These are phyloP conservation scores for Eutrema heterophyllum DNA, from an alignment of 345 rosid genomes.

Conservation along the genomic window DNA sequence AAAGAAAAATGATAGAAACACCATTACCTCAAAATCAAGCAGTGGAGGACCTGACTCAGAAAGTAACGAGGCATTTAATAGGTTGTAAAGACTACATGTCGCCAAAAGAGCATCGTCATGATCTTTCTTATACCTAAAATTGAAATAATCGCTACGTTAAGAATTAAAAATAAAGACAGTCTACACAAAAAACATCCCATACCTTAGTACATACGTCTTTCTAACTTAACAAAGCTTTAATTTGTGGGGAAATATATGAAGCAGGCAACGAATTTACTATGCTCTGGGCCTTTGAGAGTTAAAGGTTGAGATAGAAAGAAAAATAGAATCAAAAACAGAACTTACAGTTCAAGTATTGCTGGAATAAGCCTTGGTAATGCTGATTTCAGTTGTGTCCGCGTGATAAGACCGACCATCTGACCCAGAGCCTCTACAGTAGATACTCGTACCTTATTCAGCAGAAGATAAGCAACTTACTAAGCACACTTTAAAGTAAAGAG, in stretches of 20 bases:
- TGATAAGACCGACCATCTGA: slow-evolving; percentile 93
- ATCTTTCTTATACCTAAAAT: slow-evolving; percentile 75
- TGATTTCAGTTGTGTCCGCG: slow-evolving; percentile 74
- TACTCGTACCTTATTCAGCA: slow-evolving; percentile 63
- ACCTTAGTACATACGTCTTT: neutral
- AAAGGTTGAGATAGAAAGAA: slow-evolving; percentile 1
- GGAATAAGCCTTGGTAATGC: slow-evolving; percentile 93
- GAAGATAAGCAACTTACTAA: slow-evolving; percentile 20
- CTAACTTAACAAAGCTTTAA: neutral
- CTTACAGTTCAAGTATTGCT: slow-evolving; percentile 84
- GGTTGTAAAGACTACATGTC: slow-evolving; percentile 74
- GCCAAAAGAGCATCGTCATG: slow-evolving; percentile 79
- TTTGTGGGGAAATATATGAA: neutral
- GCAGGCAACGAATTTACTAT: neutral
- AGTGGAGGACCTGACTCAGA: slow-evolving; percentile 95
- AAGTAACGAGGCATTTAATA: slow-evolving; percentile 66
- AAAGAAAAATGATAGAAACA: slow-evolving; percentile 10
- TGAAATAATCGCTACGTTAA: slow-evolving; percentile 1
- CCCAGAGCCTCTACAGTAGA: slow-evolving; percentile 95
- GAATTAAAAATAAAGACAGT: neutral
- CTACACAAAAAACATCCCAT: neutral
- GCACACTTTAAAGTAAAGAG: slow-evolving; percentile 1
- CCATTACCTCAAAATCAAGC: slow-evolving; percentile 90
- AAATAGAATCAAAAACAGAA: slow-evolving; percentile 18
- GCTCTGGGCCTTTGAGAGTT: neutral